Evolutionary conservation across 345 rosid genomes (phyloP).

Genomic region (Eucalyptus victrix): DNA sequence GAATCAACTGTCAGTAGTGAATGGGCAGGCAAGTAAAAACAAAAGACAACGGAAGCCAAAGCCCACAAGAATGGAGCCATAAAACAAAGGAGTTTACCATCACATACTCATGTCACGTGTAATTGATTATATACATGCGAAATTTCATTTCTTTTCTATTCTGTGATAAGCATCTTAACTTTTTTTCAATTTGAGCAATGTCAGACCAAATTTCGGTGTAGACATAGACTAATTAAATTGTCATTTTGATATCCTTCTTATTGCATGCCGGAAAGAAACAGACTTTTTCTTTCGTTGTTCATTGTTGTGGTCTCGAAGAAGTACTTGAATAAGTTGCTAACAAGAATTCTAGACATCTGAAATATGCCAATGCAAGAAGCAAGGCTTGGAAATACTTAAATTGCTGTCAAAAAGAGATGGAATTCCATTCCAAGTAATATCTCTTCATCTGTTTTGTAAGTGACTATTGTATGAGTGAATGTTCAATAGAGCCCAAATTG

Average conservation of each 20-base stretch:
- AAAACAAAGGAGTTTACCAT: neutral
- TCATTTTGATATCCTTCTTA: no score
- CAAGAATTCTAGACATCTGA: neutral
- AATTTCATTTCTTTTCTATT: no score
- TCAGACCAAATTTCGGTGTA: accelerated
- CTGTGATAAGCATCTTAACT: neutral
- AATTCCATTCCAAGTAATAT: neutral
- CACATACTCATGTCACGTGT: neutral
- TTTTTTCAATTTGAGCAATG: no score
- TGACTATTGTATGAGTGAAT: neutral
- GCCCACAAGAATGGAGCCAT: neutral
- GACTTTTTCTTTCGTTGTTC: no score
- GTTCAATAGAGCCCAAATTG: neutral
- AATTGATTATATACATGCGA: no score
- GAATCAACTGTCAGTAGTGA: no score
- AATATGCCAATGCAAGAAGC: neutral
- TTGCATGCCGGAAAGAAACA: accelerated
- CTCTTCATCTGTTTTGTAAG: neutral
- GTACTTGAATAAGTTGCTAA: no score
- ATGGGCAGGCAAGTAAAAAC: neutral
- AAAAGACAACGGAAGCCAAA: neutral
- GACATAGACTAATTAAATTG: no score
- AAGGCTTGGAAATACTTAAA: neutral
- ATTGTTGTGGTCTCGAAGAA: no score
- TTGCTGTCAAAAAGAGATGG: neutral